These are phyloP conservation scores for Discostella stelligeroides DNA, from an alignment of 108 stramenopile genomes.

Conservation along the genomic window DNA sequence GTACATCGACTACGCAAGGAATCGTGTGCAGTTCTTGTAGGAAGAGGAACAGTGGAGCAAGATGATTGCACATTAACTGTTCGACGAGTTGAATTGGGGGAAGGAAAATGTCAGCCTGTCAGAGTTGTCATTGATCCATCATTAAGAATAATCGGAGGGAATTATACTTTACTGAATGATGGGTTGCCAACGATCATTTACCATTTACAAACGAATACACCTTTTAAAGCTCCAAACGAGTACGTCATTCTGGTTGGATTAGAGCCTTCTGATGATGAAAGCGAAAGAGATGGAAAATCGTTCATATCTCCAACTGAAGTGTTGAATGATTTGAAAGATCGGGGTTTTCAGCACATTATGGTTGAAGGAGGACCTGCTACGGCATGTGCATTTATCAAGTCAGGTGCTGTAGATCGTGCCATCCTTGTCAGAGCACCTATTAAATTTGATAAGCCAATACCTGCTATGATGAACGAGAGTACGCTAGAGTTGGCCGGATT, in stretches of 20 bases:
- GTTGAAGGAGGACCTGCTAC: conserved; percentile 85
- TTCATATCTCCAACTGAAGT: conserved; percentile 46
- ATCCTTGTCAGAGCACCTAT: conserved; percentile 71
- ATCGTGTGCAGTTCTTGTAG: conserved; percentile 74
- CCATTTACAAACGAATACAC: conserved; percentile 25
- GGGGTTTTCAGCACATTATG: conserved; percentile 72
- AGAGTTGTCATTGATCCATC: conserved; percentile 77
- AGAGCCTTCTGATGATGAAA: background rate
- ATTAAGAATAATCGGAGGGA: conserved; percentile 40
- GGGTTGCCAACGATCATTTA: conserved; percentile 62
- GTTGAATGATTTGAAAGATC: conserved; percentile 39
- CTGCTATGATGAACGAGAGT: conserved; percentile 50
- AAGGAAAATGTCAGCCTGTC: conserved; percentile 54
- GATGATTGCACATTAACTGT: conserved; percentile 81
- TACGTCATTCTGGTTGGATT: conserved; percentile 37
- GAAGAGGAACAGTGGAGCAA: conserved; percentile 69
- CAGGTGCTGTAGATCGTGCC: conserved; percentile 65
- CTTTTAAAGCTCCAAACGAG: background rate
- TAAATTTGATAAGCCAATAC: conserved; percentile 52
- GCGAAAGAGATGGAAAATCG: conserved; percentile 3
- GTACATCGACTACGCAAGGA: conserved; percentile 78
- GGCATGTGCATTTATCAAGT: conserved; percentile 63
- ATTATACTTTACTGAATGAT: conserved; percentile 66
- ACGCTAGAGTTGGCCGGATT: conserved; percentile 62
- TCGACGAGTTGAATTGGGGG: conserved; percentile 52